These are phyloP conservation scores for Paecilomyces dactylethromorphus DNA, from an alignment of 2,329 filamentous ascomycete species.

Conservation along the genomic window DNA sequence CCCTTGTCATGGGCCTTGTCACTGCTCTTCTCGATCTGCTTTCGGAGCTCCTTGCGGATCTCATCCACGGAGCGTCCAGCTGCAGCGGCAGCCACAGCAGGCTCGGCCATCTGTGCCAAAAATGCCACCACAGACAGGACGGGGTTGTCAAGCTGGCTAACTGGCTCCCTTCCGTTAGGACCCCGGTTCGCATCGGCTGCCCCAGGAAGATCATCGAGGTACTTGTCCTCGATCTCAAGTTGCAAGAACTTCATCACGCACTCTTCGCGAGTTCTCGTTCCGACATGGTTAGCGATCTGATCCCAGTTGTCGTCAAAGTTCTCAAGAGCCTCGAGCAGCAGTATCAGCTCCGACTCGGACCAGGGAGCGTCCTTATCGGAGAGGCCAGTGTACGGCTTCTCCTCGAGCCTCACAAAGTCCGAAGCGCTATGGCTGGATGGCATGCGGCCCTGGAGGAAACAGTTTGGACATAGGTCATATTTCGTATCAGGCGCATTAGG, in stretches of 20 bases:
- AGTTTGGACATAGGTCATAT: slow-evolving; percentile 86
- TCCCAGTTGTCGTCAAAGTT: slow-evolving; percentile 95
- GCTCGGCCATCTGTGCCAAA: slow-evolving; percentile 83
- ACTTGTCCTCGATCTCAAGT: slow-evolving; percentile 95
- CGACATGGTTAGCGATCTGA: slow-evolving; percentile 84
- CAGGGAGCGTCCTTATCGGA: slow-evolving; percentile 80
- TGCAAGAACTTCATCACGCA: slow-evolving; percentile 96
- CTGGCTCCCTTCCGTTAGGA: slow-evolving; percentile 74
- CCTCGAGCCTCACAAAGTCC: slow-evolving; percentile 85
- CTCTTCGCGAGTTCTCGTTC: slow-evolving; percentile 85
- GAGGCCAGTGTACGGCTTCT: slow-evolving; percentile 72
- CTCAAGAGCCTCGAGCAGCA: slow-evolving; percentile 84
- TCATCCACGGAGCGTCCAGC: slow-evolving; percentile 82
- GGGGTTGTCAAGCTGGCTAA: slow-evolving; percentile 89
- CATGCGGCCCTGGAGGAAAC: slow-evolving; percentile 77
- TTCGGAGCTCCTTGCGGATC: slow-evolving; percentile 72
- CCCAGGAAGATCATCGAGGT: slow-evolving; percentile 69
- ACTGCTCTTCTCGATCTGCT: slow-evolving; percentile 64
- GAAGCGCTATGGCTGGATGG: slow-evolving; percentile 69
- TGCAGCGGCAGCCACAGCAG: slow-evolving; percentile 81
- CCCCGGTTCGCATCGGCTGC: slow-evolving; percentile 60
- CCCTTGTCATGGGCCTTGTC: slow-evolving; percentile 42
- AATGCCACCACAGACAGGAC: slow-evolving; percentile 96
- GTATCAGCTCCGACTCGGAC: slow-evolving; percentile 84
- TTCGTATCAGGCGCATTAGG: slow-evolving; percentile 58